Conservation (phyloP, 345 rosid species). For the Orychophragmus violaceus region DNA sequence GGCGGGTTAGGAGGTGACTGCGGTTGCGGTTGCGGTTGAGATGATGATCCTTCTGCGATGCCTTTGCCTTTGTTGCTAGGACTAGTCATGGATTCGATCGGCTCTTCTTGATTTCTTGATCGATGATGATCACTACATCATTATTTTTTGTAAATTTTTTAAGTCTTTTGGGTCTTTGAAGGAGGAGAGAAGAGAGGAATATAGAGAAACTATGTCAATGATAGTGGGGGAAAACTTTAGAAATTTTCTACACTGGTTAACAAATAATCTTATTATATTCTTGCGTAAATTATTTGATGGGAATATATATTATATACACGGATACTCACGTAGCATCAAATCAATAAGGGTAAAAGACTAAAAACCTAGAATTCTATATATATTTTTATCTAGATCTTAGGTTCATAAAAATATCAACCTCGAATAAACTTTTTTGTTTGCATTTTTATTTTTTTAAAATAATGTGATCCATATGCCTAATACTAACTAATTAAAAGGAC, state of each 20-base stretch:
- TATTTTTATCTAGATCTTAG: neutral
- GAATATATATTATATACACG: slow-evolving; percentile 10
- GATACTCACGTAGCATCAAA: slow-evolving; percentile 25
- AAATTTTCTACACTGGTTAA: slow-evolving; percentile 3
- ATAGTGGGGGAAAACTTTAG: slow-evolving; percentile 31
- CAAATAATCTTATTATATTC: slow-evolving; percentile 25
- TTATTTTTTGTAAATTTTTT: neutral
- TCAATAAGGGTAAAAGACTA: neutral
- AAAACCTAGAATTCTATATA: neutral
- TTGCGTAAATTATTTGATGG: slow-evolving; percentile 28
- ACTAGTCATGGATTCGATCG: slow-evolving; percentile 30
- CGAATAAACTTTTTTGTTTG: too few species aligned
- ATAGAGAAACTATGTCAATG: slow-evolving; percentile 29
- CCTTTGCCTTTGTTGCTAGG: slow-evolving; percentile 56
- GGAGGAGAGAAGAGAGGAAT: slow-evolving; percentile 12
- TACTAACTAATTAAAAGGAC: too few species aligned
- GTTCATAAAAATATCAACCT: slow-evolving; percentile 8
- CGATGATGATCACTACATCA: slow-evolving; percentile 16
- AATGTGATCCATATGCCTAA: too few species aligned
- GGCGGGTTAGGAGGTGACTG: slow-evolving; percentile 39
- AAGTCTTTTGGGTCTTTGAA: neutral
- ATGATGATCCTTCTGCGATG: slow-evolving; percentile 52
- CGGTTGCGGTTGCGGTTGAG: slow-evolving; percentile 27
- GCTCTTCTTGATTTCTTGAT: neutral
- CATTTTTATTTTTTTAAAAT: too few species aligned